Base-by-base conservation (phyloP, 1,139 yeast genomes). In the Suhomyces maxii region DNA sequence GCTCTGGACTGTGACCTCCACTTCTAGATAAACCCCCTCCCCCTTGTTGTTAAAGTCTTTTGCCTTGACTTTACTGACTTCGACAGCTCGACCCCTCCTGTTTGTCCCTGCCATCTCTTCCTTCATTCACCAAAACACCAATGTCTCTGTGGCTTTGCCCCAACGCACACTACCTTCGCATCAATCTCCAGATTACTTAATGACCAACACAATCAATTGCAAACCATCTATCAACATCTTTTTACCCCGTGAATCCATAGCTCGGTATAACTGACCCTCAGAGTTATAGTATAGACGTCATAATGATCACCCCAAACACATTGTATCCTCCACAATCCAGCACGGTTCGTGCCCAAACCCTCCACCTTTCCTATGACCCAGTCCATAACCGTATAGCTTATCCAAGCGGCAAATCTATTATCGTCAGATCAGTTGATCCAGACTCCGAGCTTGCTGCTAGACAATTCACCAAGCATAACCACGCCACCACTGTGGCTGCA, bases 371-470 rank as follows among this genome's bases (percentile, higher is more conserved):
- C 0, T 90, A 87, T 60, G 96, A 90, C 61, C 61, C 76, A 28
- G 72, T 76, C 48, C 73, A 84, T 39, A 82, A 86, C 56, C 71
- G 95, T 49, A 70, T 93, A 42, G 95, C 86, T 1, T 93, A 91
- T 61, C 83, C 93, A 14, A 72, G 84, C 55, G 96, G 96, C 41
- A 88, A 89, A 63, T 84, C 95, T 6, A 80, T 93, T 34, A 80
- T 83, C 58, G 71, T 93, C 32, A 79, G 96, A 50, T 80, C 86
- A 2, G 77, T 89, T 36, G 73, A 69, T 40, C 76, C 77, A 31
- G 67, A 71, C 12, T 37, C 45, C 48, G 54, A 61, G 8, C 40
- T 57, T 10, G 80, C 84, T 2, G 67, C 79, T 2, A 65, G 76
- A 13, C 96, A 89, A 60, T 90, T 86, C 67, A 79, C 80, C 10